Conservation (phyloP, 306 rosid genomes). For the Neltuma alba region DNA sequence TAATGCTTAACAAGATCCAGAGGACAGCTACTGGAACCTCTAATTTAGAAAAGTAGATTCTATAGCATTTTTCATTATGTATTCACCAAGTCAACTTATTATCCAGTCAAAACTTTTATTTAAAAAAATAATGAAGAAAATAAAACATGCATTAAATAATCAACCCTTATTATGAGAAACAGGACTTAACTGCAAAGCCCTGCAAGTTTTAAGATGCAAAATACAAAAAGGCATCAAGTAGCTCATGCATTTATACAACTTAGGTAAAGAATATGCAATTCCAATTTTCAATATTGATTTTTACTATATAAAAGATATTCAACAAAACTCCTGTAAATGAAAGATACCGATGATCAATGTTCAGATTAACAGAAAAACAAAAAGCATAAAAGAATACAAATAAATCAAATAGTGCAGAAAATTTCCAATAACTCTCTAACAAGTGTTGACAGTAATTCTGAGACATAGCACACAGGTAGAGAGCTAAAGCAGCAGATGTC, state of each 20-base stretch:
- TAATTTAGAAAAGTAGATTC: background rate
- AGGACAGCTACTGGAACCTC: background rate
- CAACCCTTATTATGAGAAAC: background rate
- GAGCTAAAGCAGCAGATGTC: conserved; percentile 13
- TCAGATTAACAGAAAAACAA: background rate
- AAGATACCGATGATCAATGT: background rate
- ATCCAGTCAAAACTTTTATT: background rate
- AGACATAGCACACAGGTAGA: conserved; percentile 24
- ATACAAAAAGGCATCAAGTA: conserved; percentile 12
- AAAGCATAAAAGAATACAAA: background rate
- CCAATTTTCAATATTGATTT: background rate
- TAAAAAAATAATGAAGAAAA: background rate
- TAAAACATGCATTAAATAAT: background rate
- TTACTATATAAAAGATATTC: conserved; percentile 1
- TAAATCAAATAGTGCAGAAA: background rate
- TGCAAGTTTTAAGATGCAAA: conserved; percentile 18
- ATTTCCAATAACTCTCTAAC: conserved; percentile 11
- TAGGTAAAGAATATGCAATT: conserved; percentile 16
- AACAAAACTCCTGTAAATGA: conserved; percentile 9
- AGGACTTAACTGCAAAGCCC: conserved; percentile 8
- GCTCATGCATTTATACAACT: background rate
- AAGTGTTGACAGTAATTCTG: conserved; percentile 14
- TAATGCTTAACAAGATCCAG: background rate
- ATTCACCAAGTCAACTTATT: conserved; percentile 4
- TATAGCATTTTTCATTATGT: background rate